Evolutionary conservation across 2,329 filamentous ascomycete species (phyloP).

Genomic region (Alternaria infectoria): DNA sequence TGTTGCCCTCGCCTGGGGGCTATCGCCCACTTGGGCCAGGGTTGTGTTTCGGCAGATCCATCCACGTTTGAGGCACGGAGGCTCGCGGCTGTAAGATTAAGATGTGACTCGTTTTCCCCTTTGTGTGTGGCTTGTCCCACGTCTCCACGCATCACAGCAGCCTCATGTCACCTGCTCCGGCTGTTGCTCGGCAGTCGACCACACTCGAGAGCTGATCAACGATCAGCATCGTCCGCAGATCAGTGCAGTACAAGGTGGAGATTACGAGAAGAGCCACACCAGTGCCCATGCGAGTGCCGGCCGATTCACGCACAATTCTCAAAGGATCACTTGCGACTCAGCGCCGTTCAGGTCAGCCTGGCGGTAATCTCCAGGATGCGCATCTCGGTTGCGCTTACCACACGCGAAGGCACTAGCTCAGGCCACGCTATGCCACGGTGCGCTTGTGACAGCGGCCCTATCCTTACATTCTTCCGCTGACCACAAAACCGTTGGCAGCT

Average conservation of each 20-base stretch:
- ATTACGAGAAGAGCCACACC: neutral
- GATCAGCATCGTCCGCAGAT: neutral
- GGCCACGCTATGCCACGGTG: constrained; percentile 3
- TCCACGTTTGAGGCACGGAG: neutral
- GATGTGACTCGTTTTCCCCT: constrained; percentile 2
- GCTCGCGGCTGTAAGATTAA: constrained; percentile 5
- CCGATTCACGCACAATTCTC: neutral
- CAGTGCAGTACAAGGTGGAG: neutral
- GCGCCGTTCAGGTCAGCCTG: constrained; percentile 1
- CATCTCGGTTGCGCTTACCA: constrained; percentile 17
- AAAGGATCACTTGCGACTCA: neutral
- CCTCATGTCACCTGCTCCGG: constrained; percentile 11
- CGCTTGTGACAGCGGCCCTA: constrained; percentile 14
- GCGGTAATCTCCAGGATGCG: constrained; percentile 11
- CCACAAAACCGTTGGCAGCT: constrained; percentile 1
- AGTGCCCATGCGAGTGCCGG: neutral
- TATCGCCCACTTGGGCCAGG: neutral
- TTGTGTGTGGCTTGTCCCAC: constrained; percentile 6
- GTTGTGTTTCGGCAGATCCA: constrained; percentile 2
- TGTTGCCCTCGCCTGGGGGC: neutral
- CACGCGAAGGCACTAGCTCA: constrained; percentile 7
- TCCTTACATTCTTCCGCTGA: constrained; percentile 2
- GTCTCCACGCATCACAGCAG: constrained; percentile 2
- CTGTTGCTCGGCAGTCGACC: constrained; percentile 10
- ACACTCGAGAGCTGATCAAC: neutral